These are phyloP conservation scores for Camelina neglecta DNA, from an alignment of 345 rosid genomes.

Conservation along the genomic window DNA sequence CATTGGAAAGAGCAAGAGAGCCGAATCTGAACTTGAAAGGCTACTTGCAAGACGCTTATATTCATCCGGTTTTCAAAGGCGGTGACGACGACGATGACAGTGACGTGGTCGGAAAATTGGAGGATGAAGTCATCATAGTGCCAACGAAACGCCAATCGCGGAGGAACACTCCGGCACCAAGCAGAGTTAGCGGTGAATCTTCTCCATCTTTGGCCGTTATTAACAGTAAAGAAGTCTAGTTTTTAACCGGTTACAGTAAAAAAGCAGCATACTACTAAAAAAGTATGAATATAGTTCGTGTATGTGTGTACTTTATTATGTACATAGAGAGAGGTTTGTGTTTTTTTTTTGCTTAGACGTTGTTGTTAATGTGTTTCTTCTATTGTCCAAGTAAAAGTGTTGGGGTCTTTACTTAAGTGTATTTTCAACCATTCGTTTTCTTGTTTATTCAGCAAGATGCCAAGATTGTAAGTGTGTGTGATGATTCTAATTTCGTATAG, in stretches of 20 bases:
- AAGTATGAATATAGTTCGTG: constrained; percentile 1
- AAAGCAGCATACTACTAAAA: background rate
- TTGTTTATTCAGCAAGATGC: too few relatives aligned
- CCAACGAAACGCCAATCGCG: constrained; percentile 72
- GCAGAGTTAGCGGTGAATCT: constrained; percentile 53
- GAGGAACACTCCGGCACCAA: constrained; percentile 60
- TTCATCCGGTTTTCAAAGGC: constrained; percentile 75
- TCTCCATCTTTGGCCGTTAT: constrained; percentile 42
- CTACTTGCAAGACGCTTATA: constrained; percentile 73
- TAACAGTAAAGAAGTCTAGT: constrained; percentile 40
- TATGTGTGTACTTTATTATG: constrained; percentile 15
- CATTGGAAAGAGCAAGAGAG: constrained; percentile 76
- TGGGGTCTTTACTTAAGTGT: background rate
- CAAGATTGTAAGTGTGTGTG: too few relatives aligned
- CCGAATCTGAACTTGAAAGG: constrained; percentile 74
- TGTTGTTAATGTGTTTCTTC: background rate
- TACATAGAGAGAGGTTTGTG: constrained; percentile 17
- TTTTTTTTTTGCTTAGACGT: background rate
- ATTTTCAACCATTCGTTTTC: too few relatives aligned
- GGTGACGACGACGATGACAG: constrained; percentile 48
- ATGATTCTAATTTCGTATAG: too few relatives aligned
- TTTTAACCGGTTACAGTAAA: background rate
- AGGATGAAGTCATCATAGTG: constrained; percentile 62
- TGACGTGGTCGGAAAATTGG: constrained; percentile 39
- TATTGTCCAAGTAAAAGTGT: background rate